phyloP scores from a whole-genome alignment of 148 eudicot genomes.

The Dianthus caryophyllus region DNA sequence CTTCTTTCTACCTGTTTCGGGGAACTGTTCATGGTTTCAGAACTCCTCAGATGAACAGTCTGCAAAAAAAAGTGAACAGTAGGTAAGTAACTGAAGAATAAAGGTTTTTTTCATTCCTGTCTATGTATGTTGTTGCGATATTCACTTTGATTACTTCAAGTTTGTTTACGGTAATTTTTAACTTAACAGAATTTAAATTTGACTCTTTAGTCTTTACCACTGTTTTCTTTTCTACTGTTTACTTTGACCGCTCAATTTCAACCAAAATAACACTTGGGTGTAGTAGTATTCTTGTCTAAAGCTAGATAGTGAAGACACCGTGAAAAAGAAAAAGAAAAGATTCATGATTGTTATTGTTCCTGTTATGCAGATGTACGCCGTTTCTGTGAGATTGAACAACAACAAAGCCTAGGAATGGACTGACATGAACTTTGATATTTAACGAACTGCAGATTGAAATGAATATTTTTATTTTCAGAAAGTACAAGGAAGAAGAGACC shows the following conservation, averaged over 20 bases:
- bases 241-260: background rate
- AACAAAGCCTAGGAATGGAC: background rate
- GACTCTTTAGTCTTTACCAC: background rate
- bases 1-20: conserved; percentile 38
- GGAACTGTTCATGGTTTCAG: conserved; percentile 39
- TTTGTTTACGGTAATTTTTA: too few relatives aligned
- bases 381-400: too few relatives aligned
- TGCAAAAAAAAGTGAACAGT: conserved; percentile 30
- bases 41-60: conserved; percentile 71
- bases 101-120: background rate
- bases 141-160: background rate
- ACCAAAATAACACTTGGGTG: background rate
- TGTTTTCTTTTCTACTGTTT: background rate
- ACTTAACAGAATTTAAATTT: too few relatives aligned
- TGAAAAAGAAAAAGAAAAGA: too few relatives aligned
- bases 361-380: background rate
- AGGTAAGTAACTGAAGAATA: conserved; percentile 15
- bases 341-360: background rate
- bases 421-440: background rate
- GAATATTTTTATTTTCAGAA: background rate
- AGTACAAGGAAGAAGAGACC: conserved; percentile 36
- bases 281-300: background rate
- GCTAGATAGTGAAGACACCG: background rate
- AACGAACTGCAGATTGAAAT: background rate
- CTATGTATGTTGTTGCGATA: background rate